A percentile compares a stretch with the other conserved stretches of the same genome.
phyloP scores from a whole-genome alignment of 2,329 filamentous ascomycete genomes.

The Lecanicillium sp. region DNA sequence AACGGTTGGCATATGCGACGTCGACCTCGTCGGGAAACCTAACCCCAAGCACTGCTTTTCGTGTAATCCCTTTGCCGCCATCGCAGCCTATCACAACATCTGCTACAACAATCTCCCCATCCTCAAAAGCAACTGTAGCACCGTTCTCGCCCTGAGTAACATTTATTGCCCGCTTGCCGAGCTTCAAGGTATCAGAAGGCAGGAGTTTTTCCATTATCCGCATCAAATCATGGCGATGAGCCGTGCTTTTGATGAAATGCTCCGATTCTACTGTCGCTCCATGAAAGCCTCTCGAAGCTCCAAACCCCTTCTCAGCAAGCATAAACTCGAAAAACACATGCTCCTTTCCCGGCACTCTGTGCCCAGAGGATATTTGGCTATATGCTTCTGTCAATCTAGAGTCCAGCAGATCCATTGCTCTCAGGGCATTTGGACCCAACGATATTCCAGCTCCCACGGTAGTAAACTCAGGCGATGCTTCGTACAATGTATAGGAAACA shows the following conservation, averaged over 20 bases:
- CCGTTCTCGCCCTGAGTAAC: background rate
- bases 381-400: constrained; percentile 1
- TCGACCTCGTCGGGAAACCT: background rate
- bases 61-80: background rate
- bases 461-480: constrained; percentile 2
- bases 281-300: background rate
- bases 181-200: background rate
- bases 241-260: background rate
- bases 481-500: constrained; percentile 3
- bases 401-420: constrained; percentile 4
- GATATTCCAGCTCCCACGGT: constrained; percentile 6
- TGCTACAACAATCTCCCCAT: background rate
- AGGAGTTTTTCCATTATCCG: background rate
- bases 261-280: background rate
- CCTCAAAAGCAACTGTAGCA: background rate
- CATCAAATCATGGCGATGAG: background rate
- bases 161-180: background rate
- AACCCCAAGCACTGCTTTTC: background rate
- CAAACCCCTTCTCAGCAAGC: background rate
- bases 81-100: constrained; percentile 4
- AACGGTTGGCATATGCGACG: background rate
- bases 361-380: background rate
- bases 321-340: background rate
- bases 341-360: background rate
- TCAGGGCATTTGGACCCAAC: constrained; percentile 2